phyloP scores from a whole-genome alignment of 2,329 filamentous ascomycete species.

The Arthrinium phaeospermum region DNA sequence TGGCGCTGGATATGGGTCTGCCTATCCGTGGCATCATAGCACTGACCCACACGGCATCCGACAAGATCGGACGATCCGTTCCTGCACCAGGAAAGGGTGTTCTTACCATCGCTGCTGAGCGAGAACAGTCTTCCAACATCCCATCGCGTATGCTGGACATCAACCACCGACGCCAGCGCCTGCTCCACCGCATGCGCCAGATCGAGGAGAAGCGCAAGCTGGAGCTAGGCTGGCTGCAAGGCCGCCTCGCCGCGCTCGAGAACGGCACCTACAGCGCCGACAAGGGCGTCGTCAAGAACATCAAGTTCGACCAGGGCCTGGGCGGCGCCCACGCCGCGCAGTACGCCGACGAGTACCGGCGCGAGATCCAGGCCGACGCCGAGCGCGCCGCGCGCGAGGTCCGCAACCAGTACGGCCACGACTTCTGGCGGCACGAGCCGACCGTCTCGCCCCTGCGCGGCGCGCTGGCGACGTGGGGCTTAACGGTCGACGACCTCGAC shows the following conservation, averaged over 20 bases:
- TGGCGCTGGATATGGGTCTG: conserved; percentile 43
- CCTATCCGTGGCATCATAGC: conserved; percentile 44
- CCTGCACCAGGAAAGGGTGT: conserved; percentile 46
- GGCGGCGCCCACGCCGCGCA: conserved; percentile 18
- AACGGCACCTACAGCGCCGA: conserved; percentile 1
- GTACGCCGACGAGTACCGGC: conserved; percentile 17
- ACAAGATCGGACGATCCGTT: conserved; percentile 43
- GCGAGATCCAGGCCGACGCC: conserved; percentile 28
- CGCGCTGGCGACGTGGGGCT: conserved; percentile 42
- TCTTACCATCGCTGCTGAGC: conserved; percentile 37
- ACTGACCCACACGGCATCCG: conserved; percentile 38
- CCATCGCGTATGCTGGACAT: conserved; percentile 36
- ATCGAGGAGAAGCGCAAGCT: conserved; percentile 29
- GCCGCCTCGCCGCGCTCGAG: background rate
- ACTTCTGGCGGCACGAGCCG: conserved; percentile 35
- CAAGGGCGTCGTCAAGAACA: conserved; percentile 1
- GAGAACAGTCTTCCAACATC: conserved; percentile 27
- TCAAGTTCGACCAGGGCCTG: conserved; percentile 17
- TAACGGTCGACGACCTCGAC: conserved; percentile 44
- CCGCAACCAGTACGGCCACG: conserved; percentile 34
- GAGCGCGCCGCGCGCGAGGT: conserved; percentile 30
- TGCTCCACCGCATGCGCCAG: conserved; percentile 30
- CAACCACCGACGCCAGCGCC: conserved; percentile 33
- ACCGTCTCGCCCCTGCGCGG: conserved; percentile 42
- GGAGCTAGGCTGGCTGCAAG: conserved; percentile 22